phyloP scores from a whole-genome alignment of 768 basidiomycete genomes.

The Solioccasus polychromus region DNA sequence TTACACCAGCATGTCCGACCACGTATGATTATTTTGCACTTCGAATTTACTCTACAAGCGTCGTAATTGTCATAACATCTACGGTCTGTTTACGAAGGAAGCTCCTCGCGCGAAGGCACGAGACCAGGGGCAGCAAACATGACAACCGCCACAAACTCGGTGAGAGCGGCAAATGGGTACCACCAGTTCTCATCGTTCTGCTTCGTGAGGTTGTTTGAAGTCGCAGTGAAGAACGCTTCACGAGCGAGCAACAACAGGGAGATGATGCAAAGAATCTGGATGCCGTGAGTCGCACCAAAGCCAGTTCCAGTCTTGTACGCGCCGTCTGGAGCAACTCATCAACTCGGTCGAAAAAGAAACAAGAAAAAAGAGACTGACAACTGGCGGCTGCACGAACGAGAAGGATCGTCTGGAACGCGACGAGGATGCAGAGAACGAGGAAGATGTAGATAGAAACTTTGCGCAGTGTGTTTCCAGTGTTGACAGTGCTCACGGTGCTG shows the following conservation, averaged over 20 bases:
- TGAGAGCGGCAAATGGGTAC: slow-evolving; percentile 32
- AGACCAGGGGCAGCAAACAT: slow-evolving; percentile 33
- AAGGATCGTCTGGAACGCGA: slow-evolving; percentile 25
- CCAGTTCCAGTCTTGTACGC: slow-evolving; percentile 16
- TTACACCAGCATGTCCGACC: too few species aligned
- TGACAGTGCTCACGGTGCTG: slow-evolving; percentile 4
- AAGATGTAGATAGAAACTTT: slow-evolving; percentile 27
- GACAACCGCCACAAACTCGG: slow-evolving; percentile 31
- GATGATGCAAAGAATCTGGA: slow-evolving; percentile 26
- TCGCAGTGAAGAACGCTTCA: slow-evolving; percentile 31
- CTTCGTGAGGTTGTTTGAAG: slow-evolving; percentile 11
- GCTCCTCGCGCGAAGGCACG: slow-evolving; percentile 29
- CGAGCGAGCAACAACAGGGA: slow-evolving; percentile 26
- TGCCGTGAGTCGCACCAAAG: slow-evolving; percentile 23
- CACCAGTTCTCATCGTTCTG: slow-evolving; percentile 32
- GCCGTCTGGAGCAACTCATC: slow-evolving; percentile 14
- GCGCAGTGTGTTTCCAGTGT: slow-evolving; percentile 21
- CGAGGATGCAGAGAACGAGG: slow-evolving; percentile 25
- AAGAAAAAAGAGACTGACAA: slow-evolving; percentile 11
- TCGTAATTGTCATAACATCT: neutral
- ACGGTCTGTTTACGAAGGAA: slow-evolving; percentile 14
- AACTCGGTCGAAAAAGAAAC: neutral
- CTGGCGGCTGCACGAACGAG: slow-evolving; percentile 14
- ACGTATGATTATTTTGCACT: too few species aligned
- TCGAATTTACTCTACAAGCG: slow-evolving; percentile 3